phyloP scores from a whole-genome alignment of 768 basidiomycete species.

The Auriculariales sp. region DNA sequence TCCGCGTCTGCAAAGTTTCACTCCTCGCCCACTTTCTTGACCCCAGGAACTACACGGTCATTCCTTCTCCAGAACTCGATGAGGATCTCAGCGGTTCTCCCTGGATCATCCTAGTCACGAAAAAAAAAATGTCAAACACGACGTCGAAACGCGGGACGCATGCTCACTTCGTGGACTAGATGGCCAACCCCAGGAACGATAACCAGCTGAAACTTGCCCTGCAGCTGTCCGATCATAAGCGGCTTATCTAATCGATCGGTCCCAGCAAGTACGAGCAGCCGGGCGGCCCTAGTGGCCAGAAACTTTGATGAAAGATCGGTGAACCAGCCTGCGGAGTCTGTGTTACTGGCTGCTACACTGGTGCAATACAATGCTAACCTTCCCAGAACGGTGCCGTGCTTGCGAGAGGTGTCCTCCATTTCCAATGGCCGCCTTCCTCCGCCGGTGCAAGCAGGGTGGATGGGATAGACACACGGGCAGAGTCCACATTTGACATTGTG shows the following conservation, averaged over 20 bases:
- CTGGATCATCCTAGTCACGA: constrained; percentile 70
- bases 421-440: constrained; percentile 17
- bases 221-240: constrained; percentile 95
- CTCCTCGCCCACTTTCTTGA: constrained; percentile 44
- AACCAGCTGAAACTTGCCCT: constrained; percentile 85
- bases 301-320: constrained; percentile 66
- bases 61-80: constrained; percentile 88
- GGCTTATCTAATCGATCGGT: constrained; percentile 85
- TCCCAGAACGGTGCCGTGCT: constrained; percentile 84
- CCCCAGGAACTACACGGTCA: constrained; percentile 47
- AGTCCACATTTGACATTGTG: constrained; percentile 65
- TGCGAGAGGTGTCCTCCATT: constrained; percentile 76
- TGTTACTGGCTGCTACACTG: background rate
- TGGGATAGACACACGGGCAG: constrained; percentile 84
- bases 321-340: constrained; percentile 65
- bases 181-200: constrained; percentile 84
- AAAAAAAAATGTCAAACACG: background rate
- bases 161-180: constrained; percentile 93
- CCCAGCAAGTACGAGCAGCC: constrained; percentile 82
- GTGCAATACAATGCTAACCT: constrained; percentile 45
- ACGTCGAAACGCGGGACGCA: constrained; percentile 11
- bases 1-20: too few species aligned
- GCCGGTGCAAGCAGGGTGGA: constrained; percentile 38
- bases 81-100: constrained; percentile 59
- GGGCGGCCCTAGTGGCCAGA: constrained; percentile 60